Base-by-base conservation (phyloP, 176 grass and related monocot genomes). In the Eragrostis curvula region DNA sequence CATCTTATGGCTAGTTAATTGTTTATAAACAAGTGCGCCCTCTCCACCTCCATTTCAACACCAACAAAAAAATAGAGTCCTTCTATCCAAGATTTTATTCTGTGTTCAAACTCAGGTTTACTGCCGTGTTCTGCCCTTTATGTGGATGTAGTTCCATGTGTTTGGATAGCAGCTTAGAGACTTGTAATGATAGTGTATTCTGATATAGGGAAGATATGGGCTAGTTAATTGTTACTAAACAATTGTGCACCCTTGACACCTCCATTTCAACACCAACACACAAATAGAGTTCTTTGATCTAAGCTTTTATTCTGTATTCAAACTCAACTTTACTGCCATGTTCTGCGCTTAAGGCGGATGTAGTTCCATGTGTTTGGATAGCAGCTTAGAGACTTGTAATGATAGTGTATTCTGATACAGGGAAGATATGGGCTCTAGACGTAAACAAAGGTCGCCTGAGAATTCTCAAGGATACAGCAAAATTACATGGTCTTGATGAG, bases 391-490 rank as follows among this genome's bases (percentile, higher is more conserved):
- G 51, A 66, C 39, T 73, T 52, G 40, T 64, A 45, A 78, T 64
- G 17, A 81, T 73, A 53, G 9, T 81, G 41, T 84, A 70, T 21
- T 74, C 61, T 82, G 56, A 18, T 93, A 68, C 70, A 97, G 92
- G 95, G 51, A 90, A 86, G 80, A 84, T 97, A 84, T 79, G 71
- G 49, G 92, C 95, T 87, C 82, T 97, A 85, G 95, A 97, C 72
- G 79, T 97, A 82, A 97, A 97, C 57, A 88, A 92, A 94, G 95
- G 95, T 52, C 89, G 95, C 15, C 85, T 97, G 73, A 83, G 95
- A 88, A 92, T 97, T 78, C 90, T 97, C 18, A 94, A 79, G 85
- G 92, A 97, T 21, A 82, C 95, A 86, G 86, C 92, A 39, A 88
- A 90, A 44, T 79, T 75, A 78, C 87, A 94, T 24, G 70, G 84